A percentile compares a stretch with the other conserved stretches of the same genome.
These are phyloP conservation scores for Eucalyptus albens DNA, from an alignment of 345 rosid species.

Conservation along the genomic window DNA sequence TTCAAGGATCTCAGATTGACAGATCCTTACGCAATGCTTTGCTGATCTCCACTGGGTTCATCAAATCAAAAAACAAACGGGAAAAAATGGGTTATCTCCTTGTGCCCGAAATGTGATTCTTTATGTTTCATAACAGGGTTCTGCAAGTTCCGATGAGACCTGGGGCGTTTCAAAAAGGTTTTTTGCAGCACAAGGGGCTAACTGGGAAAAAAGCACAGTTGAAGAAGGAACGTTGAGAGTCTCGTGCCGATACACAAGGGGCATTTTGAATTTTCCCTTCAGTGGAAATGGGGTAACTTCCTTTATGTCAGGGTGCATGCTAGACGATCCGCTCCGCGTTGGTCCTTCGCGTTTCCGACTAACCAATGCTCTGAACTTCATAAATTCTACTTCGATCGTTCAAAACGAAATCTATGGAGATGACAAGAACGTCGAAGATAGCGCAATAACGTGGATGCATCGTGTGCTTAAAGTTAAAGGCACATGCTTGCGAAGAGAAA, in stretches of 20 bases:
- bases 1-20: background rate
- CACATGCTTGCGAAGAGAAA: background rate
- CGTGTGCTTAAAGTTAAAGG: background rate
- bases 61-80: background rate
- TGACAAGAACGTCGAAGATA: background rate
- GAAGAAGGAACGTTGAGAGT: background rate
- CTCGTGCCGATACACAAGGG: background rate
- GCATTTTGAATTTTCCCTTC: background rate
- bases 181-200: background rate
- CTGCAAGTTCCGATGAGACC: background rate
- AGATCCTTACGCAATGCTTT: background rate
- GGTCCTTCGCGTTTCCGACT: background rate
- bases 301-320: background rate
- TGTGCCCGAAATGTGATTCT: background rate
- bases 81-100: background rate
- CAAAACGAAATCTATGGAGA: background rate
- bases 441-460: background rate
- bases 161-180: background rate
- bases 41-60: background rate
- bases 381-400: background rate
- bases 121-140: background rate
- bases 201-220: background rate
- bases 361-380: background rate
- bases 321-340: background rate
- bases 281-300: background rate